Evolutionary conservation across 2,329 filamentous ascomycete genomes (phyloP).

Genomic region (Ramularia endophylla): DNA sequence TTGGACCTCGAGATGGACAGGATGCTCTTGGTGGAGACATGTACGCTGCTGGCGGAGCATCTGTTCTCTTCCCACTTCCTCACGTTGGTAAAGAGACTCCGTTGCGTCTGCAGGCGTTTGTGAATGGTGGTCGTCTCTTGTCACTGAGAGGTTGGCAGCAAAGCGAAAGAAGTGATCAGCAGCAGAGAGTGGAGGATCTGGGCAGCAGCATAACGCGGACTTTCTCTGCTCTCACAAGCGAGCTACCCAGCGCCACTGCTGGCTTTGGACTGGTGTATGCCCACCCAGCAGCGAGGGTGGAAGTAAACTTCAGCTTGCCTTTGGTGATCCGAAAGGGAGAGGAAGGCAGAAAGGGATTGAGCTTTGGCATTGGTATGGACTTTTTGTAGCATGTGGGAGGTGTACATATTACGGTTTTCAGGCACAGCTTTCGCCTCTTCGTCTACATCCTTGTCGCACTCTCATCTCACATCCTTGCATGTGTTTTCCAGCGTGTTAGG

Average conservation of each 20-base stretch:
- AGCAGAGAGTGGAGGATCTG: conserved; percentile 48
- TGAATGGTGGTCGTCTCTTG: conserved; percentile 82
- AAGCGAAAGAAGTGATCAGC: conserved; percentile 34
- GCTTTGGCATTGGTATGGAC: conserved; percentile 93
- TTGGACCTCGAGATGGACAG: conserved; percentile 78
- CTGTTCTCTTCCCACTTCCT: conserved; percentile 78
- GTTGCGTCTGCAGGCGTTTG: conserved; percentile 80
- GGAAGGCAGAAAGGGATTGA: conserved; percentile 81
- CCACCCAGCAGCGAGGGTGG: conserved; percentile 86
- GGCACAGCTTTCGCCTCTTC: too few species aligned
- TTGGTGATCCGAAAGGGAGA: conserved; percentile 76
- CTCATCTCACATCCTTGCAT: too few species aligned
- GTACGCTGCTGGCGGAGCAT: conserved; percentile 83
- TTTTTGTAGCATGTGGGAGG: conserved; percentile 70
- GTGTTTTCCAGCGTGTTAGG: too few species aligned
- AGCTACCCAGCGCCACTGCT: conserved; percentile 76
- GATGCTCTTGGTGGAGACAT: conserved; percentile 89
- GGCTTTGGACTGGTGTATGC: conserved; percentile 91
- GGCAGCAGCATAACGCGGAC: conserved; percentile 54
- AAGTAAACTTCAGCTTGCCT: conserved; percentile 91
- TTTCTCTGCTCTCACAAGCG: conserved; percentile 63
- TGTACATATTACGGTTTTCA: conserved; percentile 4
- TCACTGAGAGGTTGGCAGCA: conserved; percentile 54
- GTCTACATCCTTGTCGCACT: too few species aligned
- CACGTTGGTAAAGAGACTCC: conserved; percentile 75